Evolutionary conservation across 345 rosid species (phyloP), one percentile per base, ranked within the genome.

Genomic region (Populus nigra): DNA sequence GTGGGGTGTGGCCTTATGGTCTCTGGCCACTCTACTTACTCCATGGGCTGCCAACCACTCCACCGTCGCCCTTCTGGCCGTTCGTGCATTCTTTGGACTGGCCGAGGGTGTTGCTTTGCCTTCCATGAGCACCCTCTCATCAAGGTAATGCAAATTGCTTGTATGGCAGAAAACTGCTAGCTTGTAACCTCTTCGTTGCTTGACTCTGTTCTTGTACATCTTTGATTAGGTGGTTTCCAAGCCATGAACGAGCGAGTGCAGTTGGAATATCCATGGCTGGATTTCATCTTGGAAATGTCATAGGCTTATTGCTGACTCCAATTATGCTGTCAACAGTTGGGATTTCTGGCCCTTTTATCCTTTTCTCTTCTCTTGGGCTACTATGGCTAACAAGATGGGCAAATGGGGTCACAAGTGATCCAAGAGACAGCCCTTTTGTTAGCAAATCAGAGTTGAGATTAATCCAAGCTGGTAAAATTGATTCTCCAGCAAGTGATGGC

Each of bases 61-160:
- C 17, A 95, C 94, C 3, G 41, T 78, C 55, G 83, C 86, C 71
- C 90, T 95, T 61, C 79, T 95, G 57, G 91, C 92, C 3, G 74
- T 86, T 11, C 94, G 99, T 0, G 88, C 98, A 55, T 93, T 95
- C 84, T 95, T 93, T 63, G 99, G 99, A 33, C 88, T 95, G 0
- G 96, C 98, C 20, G 94, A 95, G 86, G 99, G 99, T 1, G 98
- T 93, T 8, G 99, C 99, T 69, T 63, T 95, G 65, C 98, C 99
- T 38, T 88, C 89, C 85, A 93, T 93, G 97, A 91, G 83, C 86
- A 95, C 89, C 57, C 91, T 95, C 72, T 84, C 87, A 13, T 95
- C 97, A 59, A 86, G 97, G 98, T 93, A 82, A 78, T 50, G n/a
- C 47, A 65, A 27, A 1, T 25, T 71, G 47, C 47, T 2, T 43